These are phyloP conservation scores for Dichomitus squalens DNA, from an alignment of 1,284 basidiomycete species.

Conservation along the genomic window DNA sequence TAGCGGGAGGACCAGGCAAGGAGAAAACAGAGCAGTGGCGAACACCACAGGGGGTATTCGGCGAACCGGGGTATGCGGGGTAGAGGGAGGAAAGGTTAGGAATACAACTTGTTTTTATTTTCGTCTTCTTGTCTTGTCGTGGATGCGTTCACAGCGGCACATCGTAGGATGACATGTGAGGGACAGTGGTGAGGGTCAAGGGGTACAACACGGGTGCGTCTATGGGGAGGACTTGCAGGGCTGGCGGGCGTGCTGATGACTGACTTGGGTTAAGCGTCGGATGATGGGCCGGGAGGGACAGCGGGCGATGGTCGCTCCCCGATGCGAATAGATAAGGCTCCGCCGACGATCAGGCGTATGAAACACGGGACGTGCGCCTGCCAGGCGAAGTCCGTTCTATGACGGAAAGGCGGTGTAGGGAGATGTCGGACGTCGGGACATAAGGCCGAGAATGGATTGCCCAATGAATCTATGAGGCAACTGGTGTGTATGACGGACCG, in stretches of 20 bases:
- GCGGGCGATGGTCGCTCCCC: background rate
- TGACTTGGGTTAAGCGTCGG: background rate
- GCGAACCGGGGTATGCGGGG: constrained; percentile 12
- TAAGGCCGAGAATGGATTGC: background rate
- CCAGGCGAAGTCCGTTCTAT: constrained; percentile 4
- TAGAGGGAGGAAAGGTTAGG: background rate
- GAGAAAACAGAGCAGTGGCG: background rate
- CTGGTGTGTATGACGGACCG: background rate
- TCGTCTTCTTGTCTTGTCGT: constrained; percentile 11
- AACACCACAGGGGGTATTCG: constrained; percentile 9
- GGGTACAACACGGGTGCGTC: background rate
- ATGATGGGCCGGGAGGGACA: background rate
- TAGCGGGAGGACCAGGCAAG: background rate
- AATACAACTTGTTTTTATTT: constrained; percentile 12
- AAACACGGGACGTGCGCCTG: background rate
- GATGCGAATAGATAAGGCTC: background rate
- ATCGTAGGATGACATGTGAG: background rate
- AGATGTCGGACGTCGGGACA: background rate
- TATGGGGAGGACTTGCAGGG: background rate
- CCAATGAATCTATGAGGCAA: constrained; percentile 4
- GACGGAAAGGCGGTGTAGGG: background rate
- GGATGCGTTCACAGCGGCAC: background rate
- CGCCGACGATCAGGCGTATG: background rate
- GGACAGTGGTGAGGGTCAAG: background rate
- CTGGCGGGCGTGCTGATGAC: background rate